Percentiles rank a stretch among this genome's conserved stretches.
These are phyloP conservation scores for Leishmania turanica DNA, from an alignment of 208 protist species.

Conservation along the genomic window DNA sequence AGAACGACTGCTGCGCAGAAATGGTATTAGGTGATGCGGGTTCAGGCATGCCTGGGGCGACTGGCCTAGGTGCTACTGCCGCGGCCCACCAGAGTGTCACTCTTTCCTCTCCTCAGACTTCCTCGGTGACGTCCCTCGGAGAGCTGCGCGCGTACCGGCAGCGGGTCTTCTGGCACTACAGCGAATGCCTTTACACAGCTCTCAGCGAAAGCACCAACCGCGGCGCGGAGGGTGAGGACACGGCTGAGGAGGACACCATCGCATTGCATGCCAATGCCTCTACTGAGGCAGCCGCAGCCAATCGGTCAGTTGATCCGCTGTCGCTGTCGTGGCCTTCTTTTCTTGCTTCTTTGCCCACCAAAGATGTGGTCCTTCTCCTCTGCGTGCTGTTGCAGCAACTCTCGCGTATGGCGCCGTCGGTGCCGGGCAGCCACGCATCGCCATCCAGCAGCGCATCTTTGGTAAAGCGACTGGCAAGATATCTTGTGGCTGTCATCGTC, in stretches of 20 bases:
- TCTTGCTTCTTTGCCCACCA: constrained; percentile 13
- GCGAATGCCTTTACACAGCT: constrained; percentile 12
- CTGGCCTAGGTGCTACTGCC: background rate
- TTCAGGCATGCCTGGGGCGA: too few species aligned
- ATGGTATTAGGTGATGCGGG: too few species aligned
- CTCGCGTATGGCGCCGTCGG: background rate
- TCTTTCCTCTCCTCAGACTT: background rate
- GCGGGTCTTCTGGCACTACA: constrained; percentile 9
- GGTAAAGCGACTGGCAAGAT: background rate
- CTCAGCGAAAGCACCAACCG: background rate
- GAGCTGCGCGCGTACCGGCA: constrained; percentile 22
- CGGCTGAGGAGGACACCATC: background rate
- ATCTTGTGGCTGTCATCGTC: constrained; percentile 3
- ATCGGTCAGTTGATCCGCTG: background rate
- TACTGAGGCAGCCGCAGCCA: background rate
- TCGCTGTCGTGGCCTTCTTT: constrained; percentile 9
- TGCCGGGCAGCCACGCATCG: background rate
- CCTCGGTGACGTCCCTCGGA: constrained; percentile 2
- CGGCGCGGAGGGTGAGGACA: background rate
- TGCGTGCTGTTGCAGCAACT: constrained; percentile 28
- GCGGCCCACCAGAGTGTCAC: background rate
- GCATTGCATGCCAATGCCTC: background rate
- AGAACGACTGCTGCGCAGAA: background rate
- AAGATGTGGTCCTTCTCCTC: constrained; percentile 23
- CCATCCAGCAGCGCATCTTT: background rate